Percentiles rank a stretch among this genome's conserved stretches.
Evolutionary conservation across 1,139 yeast genomes (phyloP).

Genomic region (Diutina sp.): DNA sequence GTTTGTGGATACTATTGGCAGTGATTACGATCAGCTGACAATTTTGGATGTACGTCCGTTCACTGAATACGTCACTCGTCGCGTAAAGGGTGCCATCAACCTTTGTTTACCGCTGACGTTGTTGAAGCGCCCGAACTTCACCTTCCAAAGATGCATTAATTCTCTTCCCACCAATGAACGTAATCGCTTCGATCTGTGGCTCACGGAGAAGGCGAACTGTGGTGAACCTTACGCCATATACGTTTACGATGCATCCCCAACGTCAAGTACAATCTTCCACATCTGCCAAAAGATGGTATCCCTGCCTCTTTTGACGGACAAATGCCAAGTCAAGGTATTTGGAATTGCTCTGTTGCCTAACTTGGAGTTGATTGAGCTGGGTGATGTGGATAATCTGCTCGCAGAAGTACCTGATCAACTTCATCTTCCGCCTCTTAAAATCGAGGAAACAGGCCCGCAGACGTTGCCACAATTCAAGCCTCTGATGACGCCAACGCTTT

Average conservation of each 20-base stretch:
- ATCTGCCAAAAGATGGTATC: conserved; percentile 38
- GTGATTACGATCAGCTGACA: conserved; percentile 13
- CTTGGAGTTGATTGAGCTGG: background rate
- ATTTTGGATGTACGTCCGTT: conserved; percentile 63
- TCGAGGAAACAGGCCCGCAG: background rate
- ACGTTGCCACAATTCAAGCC: background rate
- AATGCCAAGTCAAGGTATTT: conserved; percentile 6
- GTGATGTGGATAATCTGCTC: background rate
- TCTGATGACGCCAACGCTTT: background rate
- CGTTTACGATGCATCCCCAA: conserved; percentile 20
- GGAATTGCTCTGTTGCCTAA: background rate
- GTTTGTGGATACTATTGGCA: background rate
- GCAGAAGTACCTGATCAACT: background rate
- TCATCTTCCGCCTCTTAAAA: background rate
- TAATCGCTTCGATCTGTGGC: background rate
- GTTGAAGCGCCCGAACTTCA: conserved; percentile 54
- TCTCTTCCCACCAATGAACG: conserved; percentile 27
- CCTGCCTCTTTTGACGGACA: conserved; percentile 14
- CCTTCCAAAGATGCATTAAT: conserved; percentile 40
- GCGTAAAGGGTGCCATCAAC: conserved; percentile 46
- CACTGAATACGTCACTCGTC: conserved; percentile 42
- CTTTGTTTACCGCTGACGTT: conserved; percentile 71
- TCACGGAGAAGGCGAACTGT: background rate
- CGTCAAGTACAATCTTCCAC: conserved; percentile 27
- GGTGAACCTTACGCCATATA: conserved; percentile 11